phyloP scores from a whole-genome alignment of 148 eudicot genomes.

The Spergularia bocconei region DNA sequence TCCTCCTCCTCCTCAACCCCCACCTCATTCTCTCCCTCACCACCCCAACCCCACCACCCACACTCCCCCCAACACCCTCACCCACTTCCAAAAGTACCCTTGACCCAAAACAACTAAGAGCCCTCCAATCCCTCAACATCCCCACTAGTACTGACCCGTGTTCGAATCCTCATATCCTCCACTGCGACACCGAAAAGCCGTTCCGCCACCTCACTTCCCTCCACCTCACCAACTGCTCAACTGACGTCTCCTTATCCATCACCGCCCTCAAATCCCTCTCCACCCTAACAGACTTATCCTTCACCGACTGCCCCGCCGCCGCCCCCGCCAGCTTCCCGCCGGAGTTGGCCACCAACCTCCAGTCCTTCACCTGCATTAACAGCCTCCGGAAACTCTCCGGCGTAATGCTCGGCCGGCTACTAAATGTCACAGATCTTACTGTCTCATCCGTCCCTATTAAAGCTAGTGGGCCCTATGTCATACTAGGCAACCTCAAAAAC shows the following conservation, averaged over 20 bases:
- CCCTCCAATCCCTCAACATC: constrained; percentile 65
- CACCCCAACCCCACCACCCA: constrained; percentile 15
- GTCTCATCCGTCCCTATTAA: constrained; percentile 40
- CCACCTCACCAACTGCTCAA: constrained; percentile 57
- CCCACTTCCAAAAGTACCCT: constrained; percentile 42
- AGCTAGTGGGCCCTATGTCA: constrained; percentile 52
- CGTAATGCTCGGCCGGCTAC: constrained; percentile 34
- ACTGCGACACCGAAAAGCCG: constrained; percentile 59
- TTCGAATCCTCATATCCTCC: constrained; percentile 33
- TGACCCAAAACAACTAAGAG: constrained; percentile 68
- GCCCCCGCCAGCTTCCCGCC: constrained; percentile 28
- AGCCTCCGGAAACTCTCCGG: constrained; percentile 35
- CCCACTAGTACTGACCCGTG: constrained; percentile 70
- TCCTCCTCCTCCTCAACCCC: constrained; percentile 23
- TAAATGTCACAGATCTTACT: constrained; percentile 44
- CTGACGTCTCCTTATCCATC: constrained; percentile 45
- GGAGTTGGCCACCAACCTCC: constrained; percentile 30
- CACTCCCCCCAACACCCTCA: background rate
- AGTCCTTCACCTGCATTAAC: constrained; percentile 38
- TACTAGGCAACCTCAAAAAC: constrained; percentile 34
- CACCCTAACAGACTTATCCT: constrained; percentile 41
- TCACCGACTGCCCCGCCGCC: constrained; percentile 51
- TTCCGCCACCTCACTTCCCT: constrained; percentile 66
- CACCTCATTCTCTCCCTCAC: constrained; percentile 19
- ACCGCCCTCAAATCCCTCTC: constrained; percentile 68